Evolutionary conservation across 139 green algal species (phyloP), one percentile per base, ranked within the genome.

Genomic region (Desmodesmus armatus): DNA sequence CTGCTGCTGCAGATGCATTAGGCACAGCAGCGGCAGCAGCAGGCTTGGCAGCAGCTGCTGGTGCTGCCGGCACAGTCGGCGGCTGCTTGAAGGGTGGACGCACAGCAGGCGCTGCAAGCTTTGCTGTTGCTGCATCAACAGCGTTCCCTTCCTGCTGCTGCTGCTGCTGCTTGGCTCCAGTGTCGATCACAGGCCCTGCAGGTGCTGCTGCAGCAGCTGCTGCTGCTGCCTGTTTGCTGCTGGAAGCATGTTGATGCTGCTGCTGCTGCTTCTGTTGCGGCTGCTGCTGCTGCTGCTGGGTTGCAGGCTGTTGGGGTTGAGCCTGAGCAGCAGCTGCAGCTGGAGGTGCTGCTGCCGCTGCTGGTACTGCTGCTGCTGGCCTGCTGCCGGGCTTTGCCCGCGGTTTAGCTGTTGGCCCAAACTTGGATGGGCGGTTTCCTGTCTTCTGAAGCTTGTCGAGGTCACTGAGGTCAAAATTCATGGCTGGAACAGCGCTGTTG

Each of bases 391-490:
- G 35, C 43, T 53, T 69, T 11, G 58, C 58, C 17, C 60, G 44
- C 39, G 60, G 40, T 25, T 39, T 55, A 13, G 78, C 40, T 70
- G 43, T 74, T 21, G 78, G 78, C 40, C 60, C 47, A 60, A 84
- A 82, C 2, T 33, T 51, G 11, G 74, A 63, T 11, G 74, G 66
- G 33, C 66, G n/a, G 31, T 72, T 72, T 41, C 51, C 49, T 82
- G 25, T 49, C 33, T 51, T 33, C 43, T n/a, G n/a, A 13, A 70
- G 74, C 74, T 82, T 67, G 25, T 70, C 72, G 37, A 82, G 74
- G 44, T 82, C 74, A 53, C 29, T 63, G 9, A 82, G 31, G 51
- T 70, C 47, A 70, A 70, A 63, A 33, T 70, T 69, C 49, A 35
- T 69, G 51, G 19, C n/a, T n/a, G n/a, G n/a, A n/a, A n/a, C n/a